Conservation (phyloP, 306 rosid genomes). For the Pterocarpus macrocarpus region DNA sequence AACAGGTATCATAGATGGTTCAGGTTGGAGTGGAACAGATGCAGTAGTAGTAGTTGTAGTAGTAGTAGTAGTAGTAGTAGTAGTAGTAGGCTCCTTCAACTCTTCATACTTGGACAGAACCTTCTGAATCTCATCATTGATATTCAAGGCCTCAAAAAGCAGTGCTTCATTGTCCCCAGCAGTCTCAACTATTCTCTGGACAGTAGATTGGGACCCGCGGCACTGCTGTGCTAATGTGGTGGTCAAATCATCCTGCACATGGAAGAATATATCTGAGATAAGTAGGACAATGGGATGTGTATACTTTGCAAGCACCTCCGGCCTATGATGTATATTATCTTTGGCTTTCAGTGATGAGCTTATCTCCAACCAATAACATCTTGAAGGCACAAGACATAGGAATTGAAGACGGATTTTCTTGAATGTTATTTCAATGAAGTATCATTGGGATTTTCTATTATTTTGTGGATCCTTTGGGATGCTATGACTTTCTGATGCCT, state of each 20-base stretch:
- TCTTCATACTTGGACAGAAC: slow-evolving; percentile 74
- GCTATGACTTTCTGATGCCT: too few species aligned
- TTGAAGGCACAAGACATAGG: not conserved
- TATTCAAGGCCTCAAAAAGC: slow-evolving; percentile 82
- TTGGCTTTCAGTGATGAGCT: not conserved
- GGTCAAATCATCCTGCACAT: slow-evolving; percentile 80
- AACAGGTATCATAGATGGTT: slow-evolving; percentile 78
- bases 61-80: not conserved
- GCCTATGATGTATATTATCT: not conserved
- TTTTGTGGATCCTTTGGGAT: too few species aligned
- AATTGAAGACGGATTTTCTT: not conserved
- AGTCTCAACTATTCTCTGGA: slow-evolving; percentile 75
- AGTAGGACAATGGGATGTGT: not conserved
- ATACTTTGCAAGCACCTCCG: not conserved
- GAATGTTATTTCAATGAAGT: too few species aligned
- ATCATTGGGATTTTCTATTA: not conserved
- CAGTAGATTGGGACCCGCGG: slow-evolving; percentile 59
- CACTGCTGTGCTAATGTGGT: slow-evolving; percentile 80
- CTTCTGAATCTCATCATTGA: slow-evolving; percentile 87
- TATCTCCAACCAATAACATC: not conserved
- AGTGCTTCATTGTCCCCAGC: slow-evolving; percentile 82
- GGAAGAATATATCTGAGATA: slow-evolving; percentile 4
- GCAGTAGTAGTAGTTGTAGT: not conserved
- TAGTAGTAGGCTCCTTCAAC: slow-evolving; percentile 51
- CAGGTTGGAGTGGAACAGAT: slow-evolving; percentile 53